Evolutionary conservation across 805 yeast genomes (phyloP).

Genomic region (Grigorovia yakushimaensis): DNA sequence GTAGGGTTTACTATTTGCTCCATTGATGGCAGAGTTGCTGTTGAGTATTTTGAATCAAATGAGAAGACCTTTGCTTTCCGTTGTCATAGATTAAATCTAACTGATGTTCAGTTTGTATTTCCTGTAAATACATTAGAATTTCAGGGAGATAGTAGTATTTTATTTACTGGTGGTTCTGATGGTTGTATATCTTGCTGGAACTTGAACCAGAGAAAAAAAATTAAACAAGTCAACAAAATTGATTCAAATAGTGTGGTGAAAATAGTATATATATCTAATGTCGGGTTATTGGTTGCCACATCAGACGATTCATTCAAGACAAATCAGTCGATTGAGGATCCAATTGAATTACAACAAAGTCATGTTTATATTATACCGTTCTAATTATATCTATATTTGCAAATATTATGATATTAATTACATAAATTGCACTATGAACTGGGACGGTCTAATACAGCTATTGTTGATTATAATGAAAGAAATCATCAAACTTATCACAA

Average conservation of each 20-base stretch:
- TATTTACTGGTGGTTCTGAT: constrained; percentile 87
- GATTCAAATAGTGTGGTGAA: constrained; percentile 35
- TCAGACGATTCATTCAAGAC: constrained; percentile 43
- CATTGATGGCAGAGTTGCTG: constrained; percentile 74
- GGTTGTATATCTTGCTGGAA: constrained; percentile 89
- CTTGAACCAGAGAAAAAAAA: constrained; percentile 65
- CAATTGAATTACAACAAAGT: constrained; percentile 17
- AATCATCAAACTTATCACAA: too few relatives aligned
- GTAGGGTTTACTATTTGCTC: constrained; percentile 60
- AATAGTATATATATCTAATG: constrained; percentile 18
- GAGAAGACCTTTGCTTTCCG: constrained; percentile 61
- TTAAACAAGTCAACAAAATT: constrained; percentile 55
- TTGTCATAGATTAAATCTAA: constrained; percentile 52
- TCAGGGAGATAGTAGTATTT: constrained; percentile 68
- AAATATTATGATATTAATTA: too few relatives aligned
- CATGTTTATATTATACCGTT: constrained; percentile 13
- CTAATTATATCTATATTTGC: too few relatives aligned
- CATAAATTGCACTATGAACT: too few relatives aligned
- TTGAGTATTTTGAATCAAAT: constrained; percentile 51
- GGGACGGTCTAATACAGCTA: too few relatives aligned
- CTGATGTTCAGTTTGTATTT: constrained; percentile 49
- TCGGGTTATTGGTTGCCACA: constrained; percentile 35
- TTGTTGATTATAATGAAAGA: too few relatives aligned
- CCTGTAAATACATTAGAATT: constrained; percentile 70
- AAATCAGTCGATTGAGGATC: constrained; percentile 16